Evolutionary conservation across 441 rosid species (phyloP), one percentile per base, ranked within the genome.

Genomic region (Rhodomyrtus psidioides): DNA sequence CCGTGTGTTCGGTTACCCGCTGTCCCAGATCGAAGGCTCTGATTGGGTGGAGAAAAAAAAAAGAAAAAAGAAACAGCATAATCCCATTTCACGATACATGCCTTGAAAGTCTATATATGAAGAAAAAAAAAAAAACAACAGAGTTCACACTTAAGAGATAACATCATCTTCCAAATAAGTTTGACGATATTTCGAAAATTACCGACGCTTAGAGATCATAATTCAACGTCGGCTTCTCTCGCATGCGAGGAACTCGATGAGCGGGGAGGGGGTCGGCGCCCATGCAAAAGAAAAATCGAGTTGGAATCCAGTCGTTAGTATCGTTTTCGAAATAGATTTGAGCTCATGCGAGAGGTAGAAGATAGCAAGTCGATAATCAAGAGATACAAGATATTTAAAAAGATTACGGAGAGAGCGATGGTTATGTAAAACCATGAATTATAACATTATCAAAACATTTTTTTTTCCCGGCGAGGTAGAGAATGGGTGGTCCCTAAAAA

Each of bases 301-400:
- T 17, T 4, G 10, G 13, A 9, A 9, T 6, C 75, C 4, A 4
- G 23, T 17, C 4, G 2, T 21, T 0, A 0, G 4, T 19, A 19
- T 5, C 76, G 4, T 8, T 1, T 62, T 16, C 0, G 42, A 4
- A 60, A 59, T 15, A 60, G 5, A 0, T 9, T 24, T 7, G 1
- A 6, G 24, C 1, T 62, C 17, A 62, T 19, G 8, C 0, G 1
- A 59, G 3, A 2, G n/a, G 34, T 0, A 0, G 44, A 2, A 4
- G 12, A 30, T 17, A 2, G 23, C 26, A 14, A 51, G 15, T 51
- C 53, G 12, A 51, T 51, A 51, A 3, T 42, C 46, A 7, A 42
- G 8, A 6, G 46, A 42, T 6, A 1, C 7, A 1, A 42, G 9
- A 10, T 46, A 51, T 49, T 9, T 49, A 49, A 49, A 46, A 10